Conservation (phyloP, 495 filamentous ascomycete species). For the Aspergillus biplanus region DNA sequence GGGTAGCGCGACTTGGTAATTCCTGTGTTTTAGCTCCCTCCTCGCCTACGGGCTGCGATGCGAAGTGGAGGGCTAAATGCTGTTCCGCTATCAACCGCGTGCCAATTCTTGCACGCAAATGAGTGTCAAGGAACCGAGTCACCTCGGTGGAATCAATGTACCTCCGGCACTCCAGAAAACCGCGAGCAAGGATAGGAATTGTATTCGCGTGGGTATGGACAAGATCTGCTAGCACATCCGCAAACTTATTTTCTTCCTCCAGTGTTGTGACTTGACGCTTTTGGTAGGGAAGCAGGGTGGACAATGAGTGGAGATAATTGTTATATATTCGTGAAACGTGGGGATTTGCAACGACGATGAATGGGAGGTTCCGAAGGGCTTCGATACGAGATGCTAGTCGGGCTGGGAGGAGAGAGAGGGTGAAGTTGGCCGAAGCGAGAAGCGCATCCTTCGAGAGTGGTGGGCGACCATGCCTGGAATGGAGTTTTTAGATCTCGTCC, state of each 20-base stretch:
- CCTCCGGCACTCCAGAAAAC: conserved; percentile 87
- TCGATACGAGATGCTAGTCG: conserved; percentile 95
- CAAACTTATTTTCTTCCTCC: conserved; percentile 88
- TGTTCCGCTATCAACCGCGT: conserved; percentile 95
- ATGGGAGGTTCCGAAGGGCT: conserved; percentile 88
- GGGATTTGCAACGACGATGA: conserved; percentile 95
- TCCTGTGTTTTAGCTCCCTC: conserved; percentile 17
- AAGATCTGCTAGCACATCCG: conserved; percentile 87
- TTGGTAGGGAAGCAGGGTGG: conserved; percentile 84
- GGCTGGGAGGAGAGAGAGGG: conserved; percentile 86
- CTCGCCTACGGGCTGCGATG: conserved; percentile 69
- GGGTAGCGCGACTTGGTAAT: conserved; percentile 46
- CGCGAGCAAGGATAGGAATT: conserved; percentile 87
- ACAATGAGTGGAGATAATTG: conserved; percentile 91
- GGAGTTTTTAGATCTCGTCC: conserved; percentile 13
- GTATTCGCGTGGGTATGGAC: conserved; percentile 93
- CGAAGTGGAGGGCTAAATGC: conserved; percentile 90
- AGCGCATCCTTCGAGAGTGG: conserved; percentile 80
- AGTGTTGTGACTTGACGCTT: conserved; percentile 74
- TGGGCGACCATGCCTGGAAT: conserved; percentile 79
- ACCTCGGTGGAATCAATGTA: conserved; percentile 83
- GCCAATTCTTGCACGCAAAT: conserved; percentile 90
- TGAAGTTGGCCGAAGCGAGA: conserved; percentile 90
- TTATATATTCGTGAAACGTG: conserved; percentile 90
- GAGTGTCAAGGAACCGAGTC: conserved; percentile 89